These are phyloP conservation scores for Phytophthora fragariae DNA, from an alignment of 352 stramenopile genomes.

Conservation along the genomic window DNA sequence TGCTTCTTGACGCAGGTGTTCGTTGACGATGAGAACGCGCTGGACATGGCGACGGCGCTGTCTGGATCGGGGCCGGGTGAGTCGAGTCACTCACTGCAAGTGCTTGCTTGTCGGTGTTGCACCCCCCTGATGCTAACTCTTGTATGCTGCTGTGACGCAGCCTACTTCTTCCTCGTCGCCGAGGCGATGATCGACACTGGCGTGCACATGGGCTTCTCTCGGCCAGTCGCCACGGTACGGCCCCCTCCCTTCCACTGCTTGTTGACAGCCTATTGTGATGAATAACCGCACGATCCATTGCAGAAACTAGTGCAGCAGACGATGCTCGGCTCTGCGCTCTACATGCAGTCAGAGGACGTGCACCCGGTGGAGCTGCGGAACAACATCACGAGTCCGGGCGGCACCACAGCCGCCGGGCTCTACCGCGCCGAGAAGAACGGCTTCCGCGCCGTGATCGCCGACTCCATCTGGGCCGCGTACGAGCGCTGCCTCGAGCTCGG, in stretches of 20 bases:
- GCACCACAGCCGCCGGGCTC: slow-evolving; percentile 94
- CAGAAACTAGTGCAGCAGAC: slow-evolving; percentile 95
- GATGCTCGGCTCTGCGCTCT: slow-evolving; percentile 93
- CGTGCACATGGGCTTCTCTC: slow-evolving; percentile 96
- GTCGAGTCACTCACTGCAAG: background rate
- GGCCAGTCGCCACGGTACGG: slow-evolving; percentile 88
- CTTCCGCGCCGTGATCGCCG: slow-evolving; percentile 93
- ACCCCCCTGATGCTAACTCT: background rate
- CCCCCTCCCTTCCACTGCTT: too few relatives aligned
- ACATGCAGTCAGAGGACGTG: slow-evolving; percentile 92
- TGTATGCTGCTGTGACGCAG: slow-evolving; percentile 31
- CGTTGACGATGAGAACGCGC: slow-evolving; percentile 94
- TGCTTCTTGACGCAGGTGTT: slow-evolving; percentile 67
- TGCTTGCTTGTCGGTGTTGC: background rate
- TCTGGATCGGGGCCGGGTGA: slow-evolving; percentile 92
- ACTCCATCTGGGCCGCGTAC: slow-evolving; percentile 97
- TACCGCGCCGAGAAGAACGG: slow-evolving; percentile 97
- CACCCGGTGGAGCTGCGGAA: slow-evolving; percentile 94
- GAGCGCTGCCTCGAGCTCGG: slow-evolving; percentile 94
- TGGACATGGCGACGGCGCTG: slow-evolving; percentile 96
- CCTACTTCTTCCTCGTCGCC: slow-evolving; percentile 96
- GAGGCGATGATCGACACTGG: slow-evolving; percentile 96
- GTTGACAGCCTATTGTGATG: background rate
- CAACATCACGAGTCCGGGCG: slow-evolving; percentile 94
- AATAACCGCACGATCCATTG: background rate